A percentile compares a stretch with the other conserved stretches of the same genome.
These are phyloP conservation scores for Turnera subulata DNA, from an alignment of 345 rosid genomes.

Conservation along the genomic window DNA sequence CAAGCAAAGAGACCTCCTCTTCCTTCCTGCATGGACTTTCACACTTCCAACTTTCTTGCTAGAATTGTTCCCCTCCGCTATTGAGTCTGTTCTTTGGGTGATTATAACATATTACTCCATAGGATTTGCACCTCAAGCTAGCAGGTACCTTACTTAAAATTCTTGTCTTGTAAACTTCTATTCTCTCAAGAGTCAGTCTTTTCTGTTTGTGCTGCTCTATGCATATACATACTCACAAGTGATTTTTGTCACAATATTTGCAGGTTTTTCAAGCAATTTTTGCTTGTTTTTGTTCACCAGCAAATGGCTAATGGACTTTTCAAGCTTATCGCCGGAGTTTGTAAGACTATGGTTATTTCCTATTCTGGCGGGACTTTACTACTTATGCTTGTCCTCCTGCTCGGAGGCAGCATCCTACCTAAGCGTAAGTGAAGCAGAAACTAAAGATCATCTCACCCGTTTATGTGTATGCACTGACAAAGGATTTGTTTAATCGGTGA, in stretches of 20 bases:
- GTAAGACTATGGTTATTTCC: conserved; percentile 78
- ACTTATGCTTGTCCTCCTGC: conserved; percentile 67
- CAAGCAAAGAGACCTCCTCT: conserved; percentile 86
- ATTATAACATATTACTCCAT: conserved; percentile 53
- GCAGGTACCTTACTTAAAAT: no score
- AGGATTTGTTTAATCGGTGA: conserved; percentile 1
- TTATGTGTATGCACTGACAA: no score
- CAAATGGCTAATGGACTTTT: conserved; percentile 85
- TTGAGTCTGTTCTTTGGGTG: conserved; percentile 71
- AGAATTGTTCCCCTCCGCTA: conserved; percentile 52
- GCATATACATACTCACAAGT: no score
- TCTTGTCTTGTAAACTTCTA: no score
- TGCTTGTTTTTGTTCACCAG: conserved; percentile 60
- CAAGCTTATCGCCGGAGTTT: conserved; percentile 56
- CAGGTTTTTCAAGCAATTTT: conserved; percentile 84
- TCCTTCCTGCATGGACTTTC: conserved; percentile 83
- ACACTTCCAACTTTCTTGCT: conserved; percentile 66
- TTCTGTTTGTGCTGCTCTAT: no score
- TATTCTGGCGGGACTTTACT: conserved; percentile 70
- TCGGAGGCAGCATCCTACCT: conserved; percentile 81
- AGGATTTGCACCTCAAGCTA: conserved; percentile 71
- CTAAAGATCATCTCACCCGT: no score
- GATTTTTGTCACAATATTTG: neutral
- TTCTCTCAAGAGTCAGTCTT: no score
- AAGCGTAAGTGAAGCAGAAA: conserved; percentile 39